Conservation (phyloP, 108 stramenopile species). For the Skeletonema grethae region DNA sequence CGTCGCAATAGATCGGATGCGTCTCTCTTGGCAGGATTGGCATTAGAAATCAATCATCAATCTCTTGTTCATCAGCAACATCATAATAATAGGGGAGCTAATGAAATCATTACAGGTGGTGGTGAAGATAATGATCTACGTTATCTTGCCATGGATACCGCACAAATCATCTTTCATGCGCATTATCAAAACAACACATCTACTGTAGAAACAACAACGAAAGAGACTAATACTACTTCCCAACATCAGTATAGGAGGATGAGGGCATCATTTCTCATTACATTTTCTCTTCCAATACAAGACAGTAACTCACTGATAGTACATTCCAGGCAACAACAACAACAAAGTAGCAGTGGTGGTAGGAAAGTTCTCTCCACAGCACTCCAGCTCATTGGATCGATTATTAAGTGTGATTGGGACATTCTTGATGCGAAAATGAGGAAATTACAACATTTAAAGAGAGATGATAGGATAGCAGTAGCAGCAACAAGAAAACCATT, state of each 20-base stretch:
- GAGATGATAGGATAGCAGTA: neutral
- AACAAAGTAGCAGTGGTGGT: neutral
- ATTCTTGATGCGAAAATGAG: constrained; percentile 46
- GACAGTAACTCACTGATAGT: neutral
- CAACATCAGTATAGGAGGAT: neutral
- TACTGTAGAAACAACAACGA: neutral
- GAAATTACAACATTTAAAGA: constrained; percentile 12
- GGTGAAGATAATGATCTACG: constrained; percentile 42
- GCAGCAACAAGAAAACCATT: constrained; percentile 18
- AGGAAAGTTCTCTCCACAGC: constrained; percentile 41
- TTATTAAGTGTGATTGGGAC: constrained; percentile 72
- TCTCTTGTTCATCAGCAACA: constrained; percentile 6
- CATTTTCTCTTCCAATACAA: constrained; percentile 48
- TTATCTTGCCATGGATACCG: constrained; percentile 7
- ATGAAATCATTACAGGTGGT: too few relatives aligned
- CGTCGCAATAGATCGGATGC: constrained; percentile 22
- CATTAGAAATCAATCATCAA: constrained; percentile 29
- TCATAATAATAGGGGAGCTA: neutral
- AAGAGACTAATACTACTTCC: neutral
- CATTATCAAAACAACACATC: neutral
- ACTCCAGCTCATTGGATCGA: constrained; percentile 57
- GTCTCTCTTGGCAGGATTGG: constrained; percentile 40
- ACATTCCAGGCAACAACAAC: neutral
- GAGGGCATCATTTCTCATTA: constrained; percentile 48
- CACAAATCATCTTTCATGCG: neutral